Base-by-base conservation (phyloP, 140 eudicot genomes). In the Anethum foeniculum region DNA sequence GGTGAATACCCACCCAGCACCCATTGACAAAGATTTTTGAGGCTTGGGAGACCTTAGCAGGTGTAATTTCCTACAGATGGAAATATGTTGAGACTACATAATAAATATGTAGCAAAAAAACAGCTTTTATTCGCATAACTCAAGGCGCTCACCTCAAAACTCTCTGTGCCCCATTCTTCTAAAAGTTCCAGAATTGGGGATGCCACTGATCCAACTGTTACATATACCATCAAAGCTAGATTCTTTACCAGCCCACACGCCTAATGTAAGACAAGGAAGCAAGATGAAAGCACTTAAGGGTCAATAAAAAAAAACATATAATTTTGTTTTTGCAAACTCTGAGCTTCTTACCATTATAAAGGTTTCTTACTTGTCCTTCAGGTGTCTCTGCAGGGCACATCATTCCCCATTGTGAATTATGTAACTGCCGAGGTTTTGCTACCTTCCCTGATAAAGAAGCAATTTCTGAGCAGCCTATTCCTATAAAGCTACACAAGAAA, bases 161-260 rank as follows among this genome's bases (percentile, higher is more conserved):
- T 91, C 79, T 94, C 98, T n/a, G 97, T 94, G 71, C 98, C 93
- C 98, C 98, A 94, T 83, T 94, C 98, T 80, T 94, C 98, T 85
- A 94, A 86, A 86, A 94, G 92, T 76, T 94, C 98, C 51, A 92
- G 83, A 83, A 92, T 94, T 23, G 98, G 97, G 83, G 90, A 88
- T 80, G 93, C 98, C 6, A 97, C 98, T 56, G 94, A 94, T 69
- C 98, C 98, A 43, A 94, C 97, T 3, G 97, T 94, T 11, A 94
- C 88, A 76, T 94, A 92, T 5, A 94, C 97, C 98, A 94, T 94
- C 90, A 94, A 83, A 25, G 98, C 97, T 44, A 92, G 97, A 73
- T 94, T 94, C 87, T 94, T 94, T 86, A 94, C 97, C 77, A 94
- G 84, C 28, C 98, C 98, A 85, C 97, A 94, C 6, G 97, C 97